Conservation (phyloP, 805 yeast species). For the Myxozyma nipponensis region DNA sequence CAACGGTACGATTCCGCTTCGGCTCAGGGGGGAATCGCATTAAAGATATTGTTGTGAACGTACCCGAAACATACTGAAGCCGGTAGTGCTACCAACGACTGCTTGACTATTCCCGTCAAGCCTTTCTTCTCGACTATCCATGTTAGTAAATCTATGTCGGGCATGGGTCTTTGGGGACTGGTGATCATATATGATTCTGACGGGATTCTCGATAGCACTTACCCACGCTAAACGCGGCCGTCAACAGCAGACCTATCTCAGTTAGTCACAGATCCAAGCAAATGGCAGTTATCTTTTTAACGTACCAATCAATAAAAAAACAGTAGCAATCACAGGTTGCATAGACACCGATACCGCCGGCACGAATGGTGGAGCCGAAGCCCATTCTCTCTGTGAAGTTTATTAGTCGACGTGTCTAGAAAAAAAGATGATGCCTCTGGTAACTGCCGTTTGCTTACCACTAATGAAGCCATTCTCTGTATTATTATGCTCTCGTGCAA, state of each 20-base stretch:
- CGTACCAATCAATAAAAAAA: conserved; percentile 13
- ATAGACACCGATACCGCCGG: conserved; percentile 9
- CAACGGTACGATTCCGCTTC: background rate
- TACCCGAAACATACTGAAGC: conserved; percentile 25
- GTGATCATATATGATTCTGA: background rate
- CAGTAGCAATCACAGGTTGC: conserved; percentile 17
- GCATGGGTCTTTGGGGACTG: conserved; percentile 14
- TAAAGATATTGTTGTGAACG: background rate
- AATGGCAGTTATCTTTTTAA: background rate
- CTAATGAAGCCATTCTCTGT: background rate
- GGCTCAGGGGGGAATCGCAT: too few relatives aligned
- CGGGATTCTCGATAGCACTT: background rate
- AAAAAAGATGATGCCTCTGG: too few relatives aligned
- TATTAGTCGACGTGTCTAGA: background rate
- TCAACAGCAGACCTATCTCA: conserved; percentile 10
- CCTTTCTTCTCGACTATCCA: conserved; percentile 16
- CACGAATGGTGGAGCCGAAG: conserved; percentile 14
- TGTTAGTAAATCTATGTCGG: background rate
- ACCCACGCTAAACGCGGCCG: conserved; percentile 17
- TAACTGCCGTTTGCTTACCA: background rate
- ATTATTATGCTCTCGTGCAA: background rate
- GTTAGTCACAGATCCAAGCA: background rate
- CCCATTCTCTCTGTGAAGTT: conserved; percentile 17
- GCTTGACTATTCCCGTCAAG: conserved; percentile 15
- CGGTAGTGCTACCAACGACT: conserved; percentile 14